These are phyloP conservation scores for Calocybe gambosa DNA, from an alignment of 1,284 basidiomycete genomes.

Conservation along the genomic window DNA sequence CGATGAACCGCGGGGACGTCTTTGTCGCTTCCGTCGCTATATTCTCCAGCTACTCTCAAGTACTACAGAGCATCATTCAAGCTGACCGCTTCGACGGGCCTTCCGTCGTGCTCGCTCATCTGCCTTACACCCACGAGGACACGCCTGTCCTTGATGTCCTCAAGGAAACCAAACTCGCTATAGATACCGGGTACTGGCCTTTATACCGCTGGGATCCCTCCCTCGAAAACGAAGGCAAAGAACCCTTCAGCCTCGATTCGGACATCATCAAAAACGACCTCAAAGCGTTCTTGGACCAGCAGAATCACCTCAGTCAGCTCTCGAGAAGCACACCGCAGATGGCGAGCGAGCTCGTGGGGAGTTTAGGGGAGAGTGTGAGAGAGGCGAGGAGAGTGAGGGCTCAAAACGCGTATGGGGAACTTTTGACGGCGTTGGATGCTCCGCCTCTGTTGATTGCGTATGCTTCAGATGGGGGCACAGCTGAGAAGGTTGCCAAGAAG, in stretches of 20 bases:
- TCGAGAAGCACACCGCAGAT: slow-evolving; percentile 77
- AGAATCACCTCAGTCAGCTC: slow-evolving; percentile 94
- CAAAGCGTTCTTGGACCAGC: slow-evolving; percentile 92
- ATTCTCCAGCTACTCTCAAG: slow-evolving; percentile 93
- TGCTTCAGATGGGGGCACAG: slow-evolving; percentile 91
- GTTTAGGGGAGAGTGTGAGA: slow-evolving; percentile 79
- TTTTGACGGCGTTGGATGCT: slow-evolving; percentile 83
- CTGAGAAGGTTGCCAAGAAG: slow-evolving; percentile 94
- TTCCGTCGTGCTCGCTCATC: slow-evolving; percentile 89
- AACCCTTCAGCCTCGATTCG: slow-evolving; percentile 91
- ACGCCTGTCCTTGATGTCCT: slow-evolving; percentile 82
- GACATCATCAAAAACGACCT: slow-evolving; percentile 93
- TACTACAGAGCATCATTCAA: slow-evolving; percentile 88
- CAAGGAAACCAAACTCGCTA: slow-evolving; percentile 95
- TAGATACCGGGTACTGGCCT: slow-evolving; percentile 97
- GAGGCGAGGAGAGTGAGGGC: slow-evolving; percentile 83
- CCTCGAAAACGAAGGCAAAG: slow-evolving; percentile 67
- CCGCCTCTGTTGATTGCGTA: slow-evolving; percentile 87
- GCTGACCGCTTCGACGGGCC: slow-evolving; percentile 90
- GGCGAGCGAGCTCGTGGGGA: slow-evolving; percentile 80
- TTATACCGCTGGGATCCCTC: slow-evolving; percentile 96
- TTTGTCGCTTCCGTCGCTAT: slow-evolving; percentile 96
- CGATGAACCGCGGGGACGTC: slow-evolving; percentile 97
- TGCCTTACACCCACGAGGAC: slow-evolving; percentile 81
- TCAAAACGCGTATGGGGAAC: slow-evolving; percentile 80